Evolutionary conservation across 441 rosid genomes (phyloP).

Genomic region (Breynia disticha): DNA sequence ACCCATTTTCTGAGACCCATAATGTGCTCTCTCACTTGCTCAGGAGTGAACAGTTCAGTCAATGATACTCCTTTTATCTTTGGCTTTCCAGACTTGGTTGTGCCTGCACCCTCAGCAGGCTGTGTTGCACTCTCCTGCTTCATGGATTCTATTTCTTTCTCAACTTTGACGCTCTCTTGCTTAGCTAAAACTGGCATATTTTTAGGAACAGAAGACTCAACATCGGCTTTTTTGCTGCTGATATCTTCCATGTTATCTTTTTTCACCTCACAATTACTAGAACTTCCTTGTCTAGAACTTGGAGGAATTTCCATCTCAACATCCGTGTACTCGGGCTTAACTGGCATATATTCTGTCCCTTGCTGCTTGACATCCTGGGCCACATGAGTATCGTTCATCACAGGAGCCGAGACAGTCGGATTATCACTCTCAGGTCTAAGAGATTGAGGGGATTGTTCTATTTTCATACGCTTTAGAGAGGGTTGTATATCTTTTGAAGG

Average conservation of each 20-base stretch:
- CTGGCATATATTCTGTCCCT: constrained; percentile 34
- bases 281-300: constrained; percentile 47
- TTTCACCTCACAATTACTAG: constrained; percentile 38
- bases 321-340: constrained; percentile 57
- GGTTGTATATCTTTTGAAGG: constrained; percentile 62
- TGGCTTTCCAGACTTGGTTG: constrained; percentile 88
- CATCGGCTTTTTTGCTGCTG: constrained; percentile 35
- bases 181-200: constrained; percentile 32
- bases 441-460: constrained; percentile 57
- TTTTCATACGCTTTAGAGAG: constrained; percentile 79
- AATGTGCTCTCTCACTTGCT: constrained; percentile 93
- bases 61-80: constrained; percentile 93
- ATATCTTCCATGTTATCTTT: constrained; percentile 37
- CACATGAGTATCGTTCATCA: constrained; percentile 30
- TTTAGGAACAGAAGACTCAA: constrained; percentile 24
- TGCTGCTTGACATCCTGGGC: constrained; percentile 41
- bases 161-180: constrained; percentile 43
- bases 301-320: constrained; percentile 51
- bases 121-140: constrained; percentile 52
- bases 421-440: constrained; percentile 39
- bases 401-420: constrained; percentile 39
- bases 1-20: constrained; percentile 97
- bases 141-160: constrained; percentile 46
- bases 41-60: constrained; percentile 97
- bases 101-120: constrained; percentile 41